These are phyloP conservation scores for Diaporthe helianthi DNA, from an alignment of 2,329 filamentous ascomycete species.

Conservation along the genomic window DNA sequence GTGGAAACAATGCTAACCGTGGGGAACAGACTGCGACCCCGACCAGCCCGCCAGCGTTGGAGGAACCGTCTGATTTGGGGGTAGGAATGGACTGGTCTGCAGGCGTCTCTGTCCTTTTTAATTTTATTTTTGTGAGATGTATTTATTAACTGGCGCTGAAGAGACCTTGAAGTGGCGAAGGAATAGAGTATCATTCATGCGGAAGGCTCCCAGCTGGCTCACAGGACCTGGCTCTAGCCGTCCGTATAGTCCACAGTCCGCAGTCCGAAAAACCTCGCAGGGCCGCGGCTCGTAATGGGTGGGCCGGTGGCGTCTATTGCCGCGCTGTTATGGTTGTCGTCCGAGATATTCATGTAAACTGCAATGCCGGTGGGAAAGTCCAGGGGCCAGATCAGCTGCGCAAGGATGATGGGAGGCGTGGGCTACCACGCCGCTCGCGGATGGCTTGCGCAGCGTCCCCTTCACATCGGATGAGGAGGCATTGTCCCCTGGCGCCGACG, in stretches of 20 bases:
- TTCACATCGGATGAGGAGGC: slow-evolving; percentile 26
- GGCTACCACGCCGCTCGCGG: neutral
- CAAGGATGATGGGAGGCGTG: slow-evolving; percentile 12
- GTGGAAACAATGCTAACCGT: slow-evolving; percentile 5
- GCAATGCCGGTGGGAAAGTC: neutral
- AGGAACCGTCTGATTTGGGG: slow-evolving; percentile 20
- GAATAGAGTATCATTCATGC: neutral
- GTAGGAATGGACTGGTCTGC: neutral
- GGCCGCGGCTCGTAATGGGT: neutral
- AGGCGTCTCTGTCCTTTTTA: neutral
- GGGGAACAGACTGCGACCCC: slow-evolving; percentile 35
- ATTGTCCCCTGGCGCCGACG: neutral
- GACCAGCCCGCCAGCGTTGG: slow-evolving; percentile 36
- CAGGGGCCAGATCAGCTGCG: slow-evolving; percentile 19
- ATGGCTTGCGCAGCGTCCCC: neutral
- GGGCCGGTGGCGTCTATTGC: slow-evolving; percentile 18
- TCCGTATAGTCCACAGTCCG: too few species aligned
- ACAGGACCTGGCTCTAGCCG: neutral
- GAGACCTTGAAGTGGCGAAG: slow-evolving; percentile 8
- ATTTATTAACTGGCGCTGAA: neutral
- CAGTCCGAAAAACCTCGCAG: neutral
- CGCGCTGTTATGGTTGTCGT: slow-evolving; percentile 14
- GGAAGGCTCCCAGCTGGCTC: neutral
- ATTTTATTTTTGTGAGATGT: too few species aligned
- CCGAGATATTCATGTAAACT: slow-evolving; percentile 14